Percentiles rank a stretch among this genome's conserved stretches.
Evolutionary conservation across 768 basidiomycete species (phyloP).

Genomic region (Pisolithus microcarpus): DNA sequence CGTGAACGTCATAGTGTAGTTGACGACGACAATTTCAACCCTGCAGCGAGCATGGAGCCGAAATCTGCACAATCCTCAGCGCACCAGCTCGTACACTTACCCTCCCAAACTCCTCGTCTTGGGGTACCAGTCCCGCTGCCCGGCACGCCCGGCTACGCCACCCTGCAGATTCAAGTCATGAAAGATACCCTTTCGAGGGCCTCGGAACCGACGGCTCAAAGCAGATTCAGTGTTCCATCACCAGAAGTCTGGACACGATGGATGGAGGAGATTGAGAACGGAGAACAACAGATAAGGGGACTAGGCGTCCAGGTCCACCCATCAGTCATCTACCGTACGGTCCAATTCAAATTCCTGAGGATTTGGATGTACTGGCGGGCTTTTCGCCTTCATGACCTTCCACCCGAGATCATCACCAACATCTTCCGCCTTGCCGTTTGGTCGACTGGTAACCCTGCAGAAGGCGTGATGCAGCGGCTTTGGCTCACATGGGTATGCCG

Average conservation of each 20-base stretch:
- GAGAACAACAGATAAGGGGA: constrained; percentile 15
- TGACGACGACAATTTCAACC: background rate
- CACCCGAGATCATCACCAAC: constrained; percentile 55
- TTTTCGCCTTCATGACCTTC: constrained; percentile 58
- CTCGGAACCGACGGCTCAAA: constrained; percentile 12
- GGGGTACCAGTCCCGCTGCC: constrained; percentile 7
- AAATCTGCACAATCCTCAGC: background rate
- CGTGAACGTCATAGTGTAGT: background rate
- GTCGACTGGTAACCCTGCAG: constrained; percentile 34
- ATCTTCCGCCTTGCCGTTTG: constrained; percentile 58
- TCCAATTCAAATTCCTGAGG: constrained; percentile 14
- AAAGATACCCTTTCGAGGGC: constrained; percentile 11
- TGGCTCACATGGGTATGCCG: constrained; percentile 53
- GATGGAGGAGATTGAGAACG: constrained; percentile 10
- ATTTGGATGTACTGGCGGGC: constrained; percentile 30
- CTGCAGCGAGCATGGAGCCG: background rate
- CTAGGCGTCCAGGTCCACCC: constrained; percentile 14
- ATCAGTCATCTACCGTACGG: constrained; percentile 9
- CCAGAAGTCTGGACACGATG: constrained; percentile 8
- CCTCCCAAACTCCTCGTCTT: background rate
- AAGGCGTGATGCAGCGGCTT: constrained; percentile 36
- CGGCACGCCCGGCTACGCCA: constrained; percentile 13
- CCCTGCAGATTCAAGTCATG: constrained; percentile 15
- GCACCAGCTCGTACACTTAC: background rate
- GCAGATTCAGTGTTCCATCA: background rate